Evolutionary conservation across 1,284 basidiomycete species (phyloP), one percentile per base, ranked within the genome.

Genomic region (Amylostereum chailletii): DNA sequence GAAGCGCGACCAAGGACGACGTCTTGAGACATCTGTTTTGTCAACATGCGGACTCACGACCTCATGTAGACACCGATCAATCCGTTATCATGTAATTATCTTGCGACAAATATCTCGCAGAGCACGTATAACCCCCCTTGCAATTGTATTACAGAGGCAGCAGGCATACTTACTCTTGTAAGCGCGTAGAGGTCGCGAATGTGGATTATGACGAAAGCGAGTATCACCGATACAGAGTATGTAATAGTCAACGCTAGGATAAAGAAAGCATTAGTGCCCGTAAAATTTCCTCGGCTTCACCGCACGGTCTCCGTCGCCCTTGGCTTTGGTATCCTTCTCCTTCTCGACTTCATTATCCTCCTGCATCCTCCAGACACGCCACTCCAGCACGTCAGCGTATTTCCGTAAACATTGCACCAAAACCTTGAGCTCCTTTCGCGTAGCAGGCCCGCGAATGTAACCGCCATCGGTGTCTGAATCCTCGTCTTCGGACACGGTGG

Each of bases 1-100:
- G 77, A 31, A 63, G 70, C 31, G 61, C 76, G 33, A 64, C 60
- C 29, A 62, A 65, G 3, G 70, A 80, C 47, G 76, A 79, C 33
- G 62, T 86, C 27, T 64, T 71, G 11, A 53, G 63, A 1, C 60
- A 66, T 42, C 58, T 74, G 47, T 42, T 54, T 33, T 60, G 56
- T 26, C 61, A 59, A 46, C 58, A 57, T 36, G 49, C 49, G 4
- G 44, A 54, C 19, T 19, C 19, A 19, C 19, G 19, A 19, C 19
- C 19, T 19, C 38, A 38, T 55, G n/a, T 56, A 47, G 34, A 50
- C 8, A 43, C 29, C 6, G 40, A 42, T 11, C 38, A 19, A 19
- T 19, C 19, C 19, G 19, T 19, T 19, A 19, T 19, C 19, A 19
- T 19, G 19, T 19, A 19, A 19, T 19, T 19, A 19, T 19, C 19